Evolutionary conservation across 2,329 filamentous ascomycete species (phyloP).

Genomic region (Claviceps sp.): DNA sequence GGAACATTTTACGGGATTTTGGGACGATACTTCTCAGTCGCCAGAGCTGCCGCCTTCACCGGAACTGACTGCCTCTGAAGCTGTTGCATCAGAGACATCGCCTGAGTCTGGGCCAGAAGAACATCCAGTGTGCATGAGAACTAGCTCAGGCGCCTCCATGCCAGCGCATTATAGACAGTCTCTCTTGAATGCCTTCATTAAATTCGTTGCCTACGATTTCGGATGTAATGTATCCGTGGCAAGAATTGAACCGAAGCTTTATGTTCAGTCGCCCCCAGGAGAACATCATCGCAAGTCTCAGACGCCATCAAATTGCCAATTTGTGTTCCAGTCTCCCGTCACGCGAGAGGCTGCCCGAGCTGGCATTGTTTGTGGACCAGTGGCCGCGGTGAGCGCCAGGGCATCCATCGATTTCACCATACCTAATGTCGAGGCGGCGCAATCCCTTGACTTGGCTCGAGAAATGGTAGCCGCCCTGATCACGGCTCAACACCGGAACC

Average conservation of each 20-base stretch:
- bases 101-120: slow-evolving; percentile 7
- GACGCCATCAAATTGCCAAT: slow-evolving; percentile 44
- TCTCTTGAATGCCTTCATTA: slow-evolving; percentile 46
- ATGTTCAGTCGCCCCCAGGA: slow-evolving; percentile 30
- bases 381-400: slow-evolving; percentile 46
- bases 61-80: slow-evolving; percentile 14
- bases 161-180: slow-evolving; percentile 43
- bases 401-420: slow-evolving; percentile 36
- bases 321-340: slow-evolving; percentile 44
- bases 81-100: not conserved
- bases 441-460: slow-evolving; percentile 46
- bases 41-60: slow-evolving; percentile 19
- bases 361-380: slow-evolving; percentile 47
- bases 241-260: slow-evolving; percentile 44
- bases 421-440: slow-evolving; percentile 36
- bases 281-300: slow-evolving; percentile 32
- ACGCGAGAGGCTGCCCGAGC: slow-evolving; percentile 47
- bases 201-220: slow-evolving; percentile 53
- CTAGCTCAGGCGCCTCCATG: slow-evolving; percentile 39
- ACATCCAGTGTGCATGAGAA: slow-evolving; percentile 21
- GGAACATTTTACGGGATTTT: slow-evolving; percentile 44
- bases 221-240: slow-evolving; percentile 46
- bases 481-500: slow-evolving; percentile 49
- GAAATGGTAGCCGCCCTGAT: slow-evolving; percentile 47
- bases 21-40: slow-evolving; percentile 44